Evolutionary conservation across 495 filamentous ascomycete genomes (phyloP), one percentile per base, ranked within the genome.

Genomic region (Bathelium albidoporum): DNA sequence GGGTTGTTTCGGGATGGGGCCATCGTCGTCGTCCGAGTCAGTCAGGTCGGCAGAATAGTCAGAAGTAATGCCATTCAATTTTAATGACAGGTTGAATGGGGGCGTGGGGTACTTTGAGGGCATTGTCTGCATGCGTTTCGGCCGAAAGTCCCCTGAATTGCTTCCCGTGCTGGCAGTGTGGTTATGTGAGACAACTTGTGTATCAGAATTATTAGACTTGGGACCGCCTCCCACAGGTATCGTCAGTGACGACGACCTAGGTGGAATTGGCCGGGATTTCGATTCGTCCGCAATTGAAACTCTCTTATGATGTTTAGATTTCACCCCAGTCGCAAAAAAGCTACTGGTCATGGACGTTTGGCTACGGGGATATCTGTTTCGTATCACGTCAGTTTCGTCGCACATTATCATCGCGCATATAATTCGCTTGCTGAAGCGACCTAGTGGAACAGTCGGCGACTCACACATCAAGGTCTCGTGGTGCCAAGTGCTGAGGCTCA

Each of bases 1-100:
- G 12, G 85, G 82, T 72, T 20, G 69, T 69, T 68, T 79, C 71
- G 26, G 74, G 64, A 32, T 65, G 64, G 58, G 71, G 62, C 44
- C 74, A 70, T 34, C 67, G 52, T 64, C 70, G 29, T 32, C 32
- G 16, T 59, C 39, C 12, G 49, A 61, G 59, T 73, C 71, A 53
- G 41, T 60, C 60, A 68, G 60, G 26, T 72, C 66, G 64, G 66
- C 65, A 31, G 68, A 41, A 63, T 68, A 72, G 41, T 68, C 59
- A 55, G 65, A 65, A 20, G 68, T 67, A 0, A 69, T 66, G 18
- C 70, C 70, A 60, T 76, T 70, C 34, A 75, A 68, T 34, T 72
- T 65, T 31, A 75, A 36, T 61, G 62, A 65, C 4, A 73, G 60
- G 44, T 69, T 65, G 34, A 65, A 62, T 28, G 67, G 70, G 10